Base-by-base conservation (phyloP, 1,139 yeast species). In the Geotrichum europaeum region DNA sequence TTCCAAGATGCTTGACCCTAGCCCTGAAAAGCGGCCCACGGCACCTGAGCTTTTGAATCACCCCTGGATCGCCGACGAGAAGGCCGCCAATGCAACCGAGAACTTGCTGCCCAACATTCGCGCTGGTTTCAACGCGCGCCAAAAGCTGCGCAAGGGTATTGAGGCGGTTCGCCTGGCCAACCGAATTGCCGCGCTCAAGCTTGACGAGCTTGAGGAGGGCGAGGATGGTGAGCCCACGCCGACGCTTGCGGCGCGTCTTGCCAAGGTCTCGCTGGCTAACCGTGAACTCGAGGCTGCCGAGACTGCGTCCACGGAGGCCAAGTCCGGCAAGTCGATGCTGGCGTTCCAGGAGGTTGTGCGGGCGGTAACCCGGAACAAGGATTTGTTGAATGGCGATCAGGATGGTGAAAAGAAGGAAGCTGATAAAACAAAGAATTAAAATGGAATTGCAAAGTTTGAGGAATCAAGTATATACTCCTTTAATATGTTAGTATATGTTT, bases 61-160 rank as follows among this genome's bases (percentile, higher is more conserved):
- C 72, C 82, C 84, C 51, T 91, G 97, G 96, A 77, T 90, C 60
- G 80, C 84, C 12, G 74, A 78, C 58, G 72, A 78, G 60, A 83
- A 82, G 67, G 69, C 66, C 18, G 59, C 64, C 53, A 62, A 65
- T 57, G 75, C 73, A 60, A 79, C 80, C 53, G 75, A 79, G 52
- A 95, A 89, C 73, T 79, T 89, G 76, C 78, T 88, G 73, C 96
- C 96, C 51, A 77, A 75, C 65, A 83, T 86, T 69, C 79, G 80
- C 75, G 83, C 84, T 69, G 89, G 89, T 58, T 89, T 91, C 79
- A 85, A 88, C 72, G 96, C 96, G 50, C 89, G 88, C 71, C 81
- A 83, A 72, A 91, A 88, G 73, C 86, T 94, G 76, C 84, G 85
- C 71, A 90, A 88, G 69, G 98, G 96, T 47, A 87, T 90, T 66